Evolutionary conservation across 345 rosid species (phyloP), one percentile per base, ranked within the genome.

Genomic region (Rubroshorea leprosula): DNA sequence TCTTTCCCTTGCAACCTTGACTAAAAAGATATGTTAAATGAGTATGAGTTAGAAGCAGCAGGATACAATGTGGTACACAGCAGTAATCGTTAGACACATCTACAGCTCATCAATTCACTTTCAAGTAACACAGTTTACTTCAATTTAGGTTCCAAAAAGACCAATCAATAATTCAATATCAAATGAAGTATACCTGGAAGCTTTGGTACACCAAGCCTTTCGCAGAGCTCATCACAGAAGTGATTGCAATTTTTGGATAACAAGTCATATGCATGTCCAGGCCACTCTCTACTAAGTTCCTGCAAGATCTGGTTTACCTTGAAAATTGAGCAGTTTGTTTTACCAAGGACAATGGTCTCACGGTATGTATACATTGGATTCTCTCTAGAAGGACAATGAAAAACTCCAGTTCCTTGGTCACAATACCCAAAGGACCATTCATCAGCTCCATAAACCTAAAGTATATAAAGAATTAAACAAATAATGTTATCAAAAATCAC

Each of bases 391-490:
- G 95, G 92, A 73, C 90, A 93, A 58, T 82, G 79, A 66, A 90
- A 93, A 49, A 87, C 97, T 57, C 99, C 99, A 62, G 89, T 80
- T 63, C 99, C 99, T 44, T 82, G 84, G 23, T 90, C 96, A 48
- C 96, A 90, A 64, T 78, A 93, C 51, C 99, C 99, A 55, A 83
- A 90, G 68, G 97, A 93, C 95, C 97, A 93, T 68, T 93, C 99
- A 20, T 87, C 94, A 1, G 83, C 82, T 58, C 97, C 96, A 80
- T 82, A 81, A 41, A 90, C 75, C 97, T 90, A 79, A 54, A 15
- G 17, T 44, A 66, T 8, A 54, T 5, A 22, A 45, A 20, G 60
- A 53, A 60, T 26, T 52, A 60, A 23, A 25, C 57, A 35, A 35
- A 10, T 29, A 29, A 3, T 29, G 9, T 35, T 10, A 8, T 35